Conservation (phyloP, 306 rosid species). For the Prunus mume region DNA sequence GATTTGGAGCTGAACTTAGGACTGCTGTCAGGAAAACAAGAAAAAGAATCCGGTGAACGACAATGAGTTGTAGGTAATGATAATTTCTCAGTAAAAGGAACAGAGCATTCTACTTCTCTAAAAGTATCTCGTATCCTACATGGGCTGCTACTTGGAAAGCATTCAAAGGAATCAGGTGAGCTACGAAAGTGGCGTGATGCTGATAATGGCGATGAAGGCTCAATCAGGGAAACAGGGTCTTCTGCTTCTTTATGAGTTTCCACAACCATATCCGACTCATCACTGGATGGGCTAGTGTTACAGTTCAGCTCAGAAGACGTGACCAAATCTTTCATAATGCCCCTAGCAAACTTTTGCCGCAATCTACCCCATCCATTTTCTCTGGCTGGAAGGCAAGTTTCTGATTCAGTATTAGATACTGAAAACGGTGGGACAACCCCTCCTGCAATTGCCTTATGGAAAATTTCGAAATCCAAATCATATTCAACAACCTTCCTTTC, state of each 20-base stretch:
- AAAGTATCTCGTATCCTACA: constrained; percentile 32
- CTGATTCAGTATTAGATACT: constrained; percentile 58
- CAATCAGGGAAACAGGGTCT: constrained; percentile 26
- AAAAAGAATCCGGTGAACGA: constrained; percentile 52
- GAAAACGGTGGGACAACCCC: constrained; percentile 89
- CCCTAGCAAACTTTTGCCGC: constrained; percentile 51
- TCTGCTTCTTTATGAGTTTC: constrained; percentile 33
- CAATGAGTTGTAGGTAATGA: constrained; percentile 42
- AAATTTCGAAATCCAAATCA: constrained; percentile 75
- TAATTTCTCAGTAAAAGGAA: constrained; percentile 32
- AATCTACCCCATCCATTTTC: constrained; percentile 78
- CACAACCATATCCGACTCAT: constrained; percentile 26
- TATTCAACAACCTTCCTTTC: constrained; percentile 63
- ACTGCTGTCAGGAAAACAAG: constrained; percentile 46
- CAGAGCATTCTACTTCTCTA: constrained; percentile 33
- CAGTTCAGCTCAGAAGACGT: constrained; percentile 45
- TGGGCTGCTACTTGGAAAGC: constrained; percentile 43
- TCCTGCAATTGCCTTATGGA: constrained; percentile 78
- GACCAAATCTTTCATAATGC: constrained; percentile 56
- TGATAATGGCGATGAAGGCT: constrained; percentile 45
- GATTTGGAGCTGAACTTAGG: constrained; percentile 59
- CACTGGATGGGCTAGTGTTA: constrained; percentile 29
- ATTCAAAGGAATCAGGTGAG: constrained; percentile 68
- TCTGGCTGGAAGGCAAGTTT: constrained; percentile 80
- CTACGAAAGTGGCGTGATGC: constrained; percentile 48